A percentile compares a stretch with the other conserved stretches of the same genome.
phyloP scores from a whole-genome alignment of 1,284 basidiomycete species.

The Anthracocystis panici-leucophaei region DNA sequence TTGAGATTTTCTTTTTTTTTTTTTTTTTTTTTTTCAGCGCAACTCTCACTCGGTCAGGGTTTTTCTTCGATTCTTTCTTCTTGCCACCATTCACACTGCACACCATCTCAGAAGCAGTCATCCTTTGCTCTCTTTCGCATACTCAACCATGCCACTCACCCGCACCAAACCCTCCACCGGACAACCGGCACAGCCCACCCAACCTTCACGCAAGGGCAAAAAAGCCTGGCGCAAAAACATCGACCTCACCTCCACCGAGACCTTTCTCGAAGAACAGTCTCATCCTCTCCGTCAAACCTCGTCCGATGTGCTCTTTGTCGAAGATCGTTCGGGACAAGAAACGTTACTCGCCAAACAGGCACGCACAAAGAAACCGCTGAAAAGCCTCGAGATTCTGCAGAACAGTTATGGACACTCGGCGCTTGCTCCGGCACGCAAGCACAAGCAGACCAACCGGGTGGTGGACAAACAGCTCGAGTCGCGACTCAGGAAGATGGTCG shows the following conservation, averaged over 20 bases:
- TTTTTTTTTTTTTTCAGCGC: neutral
- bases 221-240: conserved; percentile 89
- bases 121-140: neutral
- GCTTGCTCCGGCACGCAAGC: conserved; percentile 75
- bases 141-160: conserved; percentile 29
- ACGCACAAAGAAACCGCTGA: conserved; percentile 74
- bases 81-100: neutral
- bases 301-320: conserved; percentile 43
- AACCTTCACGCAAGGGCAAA: conserved; percentile 87
- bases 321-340: conserved; percentile 71
- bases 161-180: conserved; percentile 33
- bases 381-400: conserved; percentile 83
- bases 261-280: conserved; percentile 55
- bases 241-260: conserved; percentile 54
- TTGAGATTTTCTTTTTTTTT: neutral
- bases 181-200: conserved; percentile 71
- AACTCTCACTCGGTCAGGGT: conserved; percentile 7
- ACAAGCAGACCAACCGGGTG: conserved; percentile 5
- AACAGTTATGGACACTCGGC: conserved; percentile 78
- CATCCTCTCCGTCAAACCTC: conserved; percentile 47
- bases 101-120: neutral
- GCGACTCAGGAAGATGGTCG: conserved; percentile 45
- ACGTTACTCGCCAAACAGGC: conserved; percentile 52
- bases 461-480: conserved; percentile 54
- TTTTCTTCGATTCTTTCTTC: neutral